Evolutionary conservation across 176 grass and related monocot genomes (phyloP).

Genomic region (Avena sativa): DNA sequence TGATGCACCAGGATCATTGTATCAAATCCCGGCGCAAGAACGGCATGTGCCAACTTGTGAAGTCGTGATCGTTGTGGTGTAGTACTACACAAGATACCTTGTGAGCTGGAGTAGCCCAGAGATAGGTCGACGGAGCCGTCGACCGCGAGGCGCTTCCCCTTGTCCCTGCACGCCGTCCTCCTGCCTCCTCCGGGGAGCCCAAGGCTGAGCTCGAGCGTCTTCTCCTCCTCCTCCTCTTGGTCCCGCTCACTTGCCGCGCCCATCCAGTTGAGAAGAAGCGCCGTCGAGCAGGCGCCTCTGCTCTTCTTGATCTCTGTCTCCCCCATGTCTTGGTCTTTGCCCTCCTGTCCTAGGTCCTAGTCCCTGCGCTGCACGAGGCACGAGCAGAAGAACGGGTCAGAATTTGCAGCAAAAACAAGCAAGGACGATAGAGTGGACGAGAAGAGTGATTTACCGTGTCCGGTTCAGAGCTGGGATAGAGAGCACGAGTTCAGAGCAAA

Average conservation of each 20-base stretch:
- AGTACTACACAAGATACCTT: conserved; percentile 10
- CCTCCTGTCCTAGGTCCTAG: too few relatives aligned
- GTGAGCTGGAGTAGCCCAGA: conserved; percentile 44
- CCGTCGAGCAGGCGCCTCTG: conserved; percentile 23
- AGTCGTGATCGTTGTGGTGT: not conserved
- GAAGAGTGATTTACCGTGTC: not conserved
- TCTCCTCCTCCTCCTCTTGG: conserved; percentile 44
- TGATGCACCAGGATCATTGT: not conserved
- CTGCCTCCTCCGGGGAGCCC: conserved; percentile 53
- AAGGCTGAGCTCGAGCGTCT: conserved; percentile 66
- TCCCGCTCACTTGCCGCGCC: not conserved
- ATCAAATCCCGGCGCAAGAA: not conserved
- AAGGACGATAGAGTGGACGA: not conserved
- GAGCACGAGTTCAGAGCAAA: too few relatives aligned
- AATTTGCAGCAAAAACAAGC: not conserved
- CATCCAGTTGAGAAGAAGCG: conserved; percentile 46
- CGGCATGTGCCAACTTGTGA: not conserved
- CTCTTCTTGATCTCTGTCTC: conserved; percentile 35
- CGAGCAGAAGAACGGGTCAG: not conserved
- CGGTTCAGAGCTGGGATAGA: not conserved
- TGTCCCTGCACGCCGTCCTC: conserved; percentile 8
- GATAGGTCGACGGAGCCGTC: conserved; percentile 47
- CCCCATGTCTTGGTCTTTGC: too few relatives aligned
- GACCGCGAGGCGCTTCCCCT: conserved; percentile 21
- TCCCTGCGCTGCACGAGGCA: too few relatives aligned